Conservation (phyloP, 1,284 basidiomycete species). For the Ustilago loliicola region DNA sequence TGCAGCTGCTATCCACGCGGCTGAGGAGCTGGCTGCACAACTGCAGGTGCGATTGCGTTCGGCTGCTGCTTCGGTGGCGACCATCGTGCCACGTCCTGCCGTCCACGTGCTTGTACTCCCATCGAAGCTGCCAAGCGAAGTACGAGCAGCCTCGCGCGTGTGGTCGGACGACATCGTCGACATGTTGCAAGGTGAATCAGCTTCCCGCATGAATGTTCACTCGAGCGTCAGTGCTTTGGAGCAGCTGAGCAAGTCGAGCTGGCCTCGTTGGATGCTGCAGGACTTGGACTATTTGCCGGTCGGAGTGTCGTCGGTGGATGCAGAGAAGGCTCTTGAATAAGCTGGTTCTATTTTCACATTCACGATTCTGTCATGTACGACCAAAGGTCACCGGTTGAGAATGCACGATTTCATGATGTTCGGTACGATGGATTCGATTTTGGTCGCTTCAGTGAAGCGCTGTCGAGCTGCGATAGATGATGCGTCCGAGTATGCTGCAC, state of each 20-base stretch:
- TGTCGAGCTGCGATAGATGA: neutral
- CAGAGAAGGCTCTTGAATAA: conserved; percentile 21
- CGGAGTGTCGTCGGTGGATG: conserved; percentile 45
- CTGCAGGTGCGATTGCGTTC: conserved; percentile 26
- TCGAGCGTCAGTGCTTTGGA: conserved; percentile 31
- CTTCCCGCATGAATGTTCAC: conserved; percentile 43
- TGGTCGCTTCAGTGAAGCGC: neutral
- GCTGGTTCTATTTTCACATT: neutral
- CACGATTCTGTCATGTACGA: neutral
- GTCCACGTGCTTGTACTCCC: conserved; percentile 63
- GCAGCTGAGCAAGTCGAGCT: conserved; percentile 30
- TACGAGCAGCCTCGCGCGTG: conserved; percentile 48
- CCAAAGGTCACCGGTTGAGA: conserved; percentile 10
- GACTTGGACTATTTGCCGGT: conserved; percentile 48
- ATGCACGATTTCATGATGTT: neutral
- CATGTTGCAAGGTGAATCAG: conserved; percentile 23
- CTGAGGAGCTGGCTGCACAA: conserved; percentile 36
- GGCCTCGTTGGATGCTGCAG: conserved; percentile 33
- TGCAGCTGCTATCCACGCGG: conserved; percentile 42
- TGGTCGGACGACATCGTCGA: conserved; percentile 47
- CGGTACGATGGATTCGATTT: neutral
- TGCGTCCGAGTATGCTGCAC: too few species aligned
- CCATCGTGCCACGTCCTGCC: conserved; percentile 39
- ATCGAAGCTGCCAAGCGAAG: conserved; percentile 51
- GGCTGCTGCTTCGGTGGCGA: conserved; percentile 4